Percentiles rank a stretch among this genome's conserved stretches.
Evolutionary conservation across 179 eudicot species (phyloP).

Genomic region (Silene vulgaris): DNA sequence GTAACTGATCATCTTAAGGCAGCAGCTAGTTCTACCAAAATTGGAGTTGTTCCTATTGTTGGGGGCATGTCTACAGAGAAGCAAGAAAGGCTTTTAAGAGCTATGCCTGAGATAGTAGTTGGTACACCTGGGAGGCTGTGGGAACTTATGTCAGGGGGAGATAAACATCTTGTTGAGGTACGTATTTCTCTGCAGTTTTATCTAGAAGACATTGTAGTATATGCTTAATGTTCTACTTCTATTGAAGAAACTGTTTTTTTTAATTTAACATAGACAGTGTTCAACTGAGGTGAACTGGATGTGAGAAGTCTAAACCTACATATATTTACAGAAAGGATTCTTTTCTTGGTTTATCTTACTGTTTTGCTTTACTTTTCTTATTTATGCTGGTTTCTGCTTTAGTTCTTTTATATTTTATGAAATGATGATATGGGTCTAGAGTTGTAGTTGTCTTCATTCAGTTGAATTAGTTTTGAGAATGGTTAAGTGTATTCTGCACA

Average conservation of each 20-base stretch:
- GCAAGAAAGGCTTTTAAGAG: constrained; percentile 84
- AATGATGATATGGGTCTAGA: neutral
- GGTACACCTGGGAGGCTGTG: constrained; percentile 97
- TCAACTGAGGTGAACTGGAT: constrained; percentile 2
- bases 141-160: constrained; percentile 98
- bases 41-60: constrained; percentile 79
- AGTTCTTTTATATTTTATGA: neutral
- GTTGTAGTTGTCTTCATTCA: neutral
- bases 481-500: neutral
- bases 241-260: neutral
- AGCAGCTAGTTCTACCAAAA: constrained; percentile 57
- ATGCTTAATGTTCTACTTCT: neutral
- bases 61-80: constrained; percentile 94
- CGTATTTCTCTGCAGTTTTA: constrained; percentile 24
- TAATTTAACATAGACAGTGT: neutral
- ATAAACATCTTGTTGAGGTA: constrained; percentile 84
- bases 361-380: neutral
- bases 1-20: constrained; percentile 83
- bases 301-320: neutral
- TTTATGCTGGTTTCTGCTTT: neutral
- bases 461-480: neutral
- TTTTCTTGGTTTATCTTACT: neutral
- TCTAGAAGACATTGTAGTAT: neutral
- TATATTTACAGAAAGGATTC: neutral
- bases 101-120: constrained; percentile 85